phyloP scores from a whole-genome alignment of 768 basidiomycete species.

The Rhizopogon sp. region DNA sequence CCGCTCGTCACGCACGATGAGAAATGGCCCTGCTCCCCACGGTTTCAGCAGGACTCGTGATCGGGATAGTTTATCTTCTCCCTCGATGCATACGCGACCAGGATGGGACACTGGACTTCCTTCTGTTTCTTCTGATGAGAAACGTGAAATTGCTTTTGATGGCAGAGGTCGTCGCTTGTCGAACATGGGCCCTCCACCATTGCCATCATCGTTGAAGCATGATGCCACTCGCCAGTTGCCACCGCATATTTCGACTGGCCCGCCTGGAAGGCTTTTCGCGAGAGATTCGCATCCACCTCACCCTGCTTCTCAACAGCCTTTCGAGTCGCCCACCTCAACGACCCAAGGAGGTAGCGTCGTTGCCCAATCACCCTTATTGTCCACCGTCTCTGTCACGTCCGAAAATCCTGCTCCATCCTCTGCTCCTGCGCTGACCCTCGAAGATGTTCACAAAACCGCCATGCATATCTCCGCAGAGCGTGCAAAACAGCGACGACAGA shows the following conservation, averaged over 20 bases:
- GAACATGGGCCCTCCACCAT: constrained; percentile 49
- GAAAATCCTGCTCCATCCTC: constrained; percentile 24
- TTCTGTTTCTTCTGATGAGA: constrained; percentile 29
- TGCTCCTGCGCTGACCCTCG: constrained; percentile 40
- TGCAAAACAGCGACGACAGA: constrained; percentile 71
- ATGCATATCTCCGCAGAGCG: constrained; percentile 87
- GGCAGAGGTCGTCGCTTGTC: constrained; percentile 35
- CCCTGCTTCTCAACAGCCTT: constrained; percentile 17
- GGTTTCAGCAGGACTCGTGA: constrained; percentile 3
- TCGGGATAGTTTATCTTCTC: constrained; percentile 35
- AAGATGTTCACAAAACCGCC: constrained; percentile 63
- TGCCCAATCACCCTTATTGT: constrained; percentile 41
- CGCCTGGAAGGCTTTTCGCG: constrained; percentile 35
- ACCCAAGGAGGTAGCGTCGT: constrained; percentile 11
- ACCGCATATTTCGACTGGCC: constrained; percentile 43
- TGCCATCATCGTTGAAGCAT: constrained; percentile 33
- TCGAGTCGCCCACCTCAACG: constrained; percentile 17
- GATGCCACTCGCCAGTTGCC: constrained; percentile 50
- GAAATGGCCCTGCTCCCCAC: not conserved
- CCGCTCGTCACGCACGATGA: not conserved
- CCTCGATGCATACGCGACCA: constrained; percentile 22
- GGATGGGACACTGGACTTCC: constrained; percentile 2
- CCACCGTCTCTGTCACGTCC: constrained; percentile 37
- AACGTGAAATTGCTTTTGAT: constrained; percentile 10
- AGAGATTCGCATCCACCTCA: constrained; percentile 37